These are phyloP conservation scores for Fusarium sp. DNA, from an alignment of 2,329 filamentous ascomycete species.

Conservation along the genomic window DNA sequence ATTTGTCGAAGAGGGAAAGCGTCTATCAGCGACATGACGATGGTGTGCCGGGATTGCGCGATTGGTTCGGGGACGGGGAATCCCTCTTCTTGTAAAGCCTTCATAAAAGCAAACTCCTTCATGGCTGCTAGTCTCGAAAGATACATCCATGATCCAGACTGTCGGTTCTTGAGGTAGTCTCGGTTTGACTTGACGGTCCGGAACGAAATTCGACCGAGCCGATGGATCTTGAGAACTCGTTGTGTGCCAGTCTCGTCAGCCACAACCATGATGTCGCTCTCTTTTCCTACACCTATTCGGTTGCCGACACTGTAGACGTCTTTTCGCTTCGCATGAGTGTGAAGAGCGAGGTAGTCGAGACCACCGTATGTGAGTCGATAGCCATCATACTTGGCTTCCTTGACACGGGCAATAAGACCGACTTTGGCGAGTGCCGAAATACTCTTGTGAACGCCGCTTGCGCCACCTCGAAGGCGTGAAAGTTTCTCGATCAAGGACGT, in stretches of 20 bases:
- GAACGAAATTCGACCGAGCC: constrained; percentile 94
- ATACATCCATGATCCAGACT: constrained; percentile 94
- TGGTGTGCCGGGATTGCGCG: constrained; percentile 90
- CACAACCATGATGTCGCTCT: constrained; percentile 96
- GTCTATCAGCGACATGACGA: constrained; percentile 94
- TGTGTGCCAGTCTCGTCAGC: constrained; percentile 81
- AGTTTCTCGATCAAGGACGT: constrained; percentile 87
- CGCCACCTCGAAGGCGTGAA: constrained; percentile 79
- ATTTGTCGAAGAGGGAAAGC: constrained; percentile 93
- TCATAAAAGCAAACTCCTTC: constrained; percentile 96
- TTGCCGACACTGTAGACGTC: constrained; percentile 91
- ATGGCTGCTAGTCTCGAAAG: constrained; percentile 90
- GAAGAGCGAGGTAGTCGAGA: constrained; percentile 95
- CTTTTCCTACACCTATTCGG: constrained; percentile 95
- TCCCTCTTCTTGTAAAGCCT: constrained; percentile 80
- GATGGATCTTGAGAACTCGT: constrained; percentile 92
- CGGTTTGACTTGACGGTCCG: constrained; percentile 94
- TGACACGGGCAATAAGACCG: constrained; percentile 88
- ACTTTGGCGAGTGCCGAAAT: constrained; percentile 94
- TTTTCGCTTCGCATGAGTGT: constrained; percentile 82
- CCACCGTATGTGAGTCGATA: constrained; percentile 97
- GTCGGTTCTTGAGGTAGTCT: constrained; percentile 88
- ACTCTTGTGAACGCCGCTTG: constrained; percentile 80
- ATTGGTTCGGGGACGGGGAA: constrained; percentile 91
- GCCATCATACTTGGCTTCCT: constrained; percentile 97